A percentile compares a stretch with the other conserved stretches of the same genome.
Conservation (phyloP, 177 flowering plant genomes). For the Vitis hybrid region DNA sequence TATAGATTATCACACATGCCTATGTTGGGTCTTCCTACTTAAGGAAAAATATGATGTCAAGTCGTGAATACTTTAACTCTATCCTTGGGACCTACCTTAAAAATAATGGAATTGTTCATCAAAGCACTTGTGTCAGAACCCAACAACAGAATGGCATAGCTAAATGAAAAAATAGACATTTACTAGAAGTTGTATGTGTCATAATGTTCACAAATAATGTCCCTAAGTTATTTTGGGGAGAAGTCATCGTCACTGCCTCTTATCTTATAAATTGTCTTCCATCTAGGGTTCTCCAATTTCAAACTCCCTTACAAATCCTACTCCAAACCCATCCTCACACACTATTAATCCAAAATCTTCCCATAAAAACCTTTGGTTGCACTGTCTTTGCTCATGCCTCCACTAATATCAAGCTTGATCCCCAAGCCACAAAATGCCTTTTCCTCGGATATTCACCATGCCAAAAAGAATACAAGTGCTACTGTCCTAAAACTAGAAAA, state of each 20-base stretch:
- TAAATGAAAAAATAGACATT: constrained; percentile 1
- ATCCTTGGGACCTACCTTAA: no score
- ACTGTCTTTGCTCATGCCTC: constrained; percentile 12
- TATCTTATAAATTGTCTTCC: constrained; percentile 27
- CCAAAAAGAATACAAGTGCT: constrained; percentile 18
- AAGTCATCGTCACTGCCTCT: constrained; percentile 19
- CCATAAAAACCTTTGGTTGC: constrained; percentile 14
- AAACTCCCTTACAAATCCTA: constrained; percentile 10
- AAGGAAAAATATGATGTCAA: no score
- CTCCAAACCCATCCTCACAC: neutral
- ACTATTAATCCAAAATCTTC: neutral
- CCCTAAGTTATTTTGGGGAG: constrained; percentile 22
- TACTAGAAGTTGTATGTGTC: constrained; percentile 13
- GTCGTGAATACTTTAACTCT: no score
- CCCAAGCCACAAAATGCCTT: constrained; percentile 6
- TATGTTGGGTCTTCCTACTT: no score
- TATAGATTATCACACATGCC: no score
- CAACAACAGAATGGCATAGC: no score
- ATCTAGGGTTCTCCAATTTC: constrained; percentile 8
- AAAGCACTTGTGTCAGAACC: no score
- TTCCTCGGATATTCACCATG: constrained; percentile 18
- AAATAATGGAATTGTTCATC: no score
- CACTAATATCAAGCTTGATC: constrained; percentile 8
- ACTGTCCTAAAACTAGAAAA: neutral
- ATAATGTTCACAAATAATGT: constrained; percentile 11